Percentiles rank a stretch among this genome's conserved stretches.
These are phyloP conservation scores for Zea mays DNA, from an alignment of 176 grass and related monocot genomes.

Conservation along the genomic window DNA sequence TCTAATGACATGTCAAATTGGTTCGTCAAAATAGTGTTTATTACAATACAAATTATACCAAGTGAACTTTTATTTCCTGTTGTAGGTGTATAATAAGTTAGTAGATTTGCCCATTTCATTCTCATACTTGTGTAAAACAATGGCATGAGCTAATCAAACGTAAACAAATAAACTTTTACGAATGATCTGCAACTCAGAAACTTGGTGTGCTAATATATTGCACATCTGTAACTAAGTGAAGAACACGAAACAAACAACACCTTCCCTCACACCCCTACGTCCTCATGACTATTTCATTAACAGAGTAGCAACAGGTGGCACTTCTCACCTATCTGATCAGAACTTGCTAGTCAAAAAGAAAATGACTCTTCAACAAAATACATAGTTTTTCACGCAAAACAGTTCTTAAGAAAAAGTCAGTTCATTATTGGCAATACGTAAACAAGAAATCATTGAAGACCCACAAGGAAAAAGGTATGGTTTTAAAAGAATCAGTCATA, in stretches of 20 bases:
- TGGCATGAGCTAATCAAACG: constrained; percentile 19
- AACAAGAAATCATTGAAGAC: constrained; percentile 5
- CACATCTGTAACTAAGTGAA: background rate
- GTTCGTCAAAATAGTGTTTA: background rate
- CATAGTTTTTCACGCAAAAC: background rate
- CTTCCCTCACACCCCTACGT: background rate
- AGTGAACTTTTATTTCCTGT: constrained; percentile 13
- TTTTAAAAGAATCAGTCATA: background rate
- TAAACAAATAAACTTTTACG: constrained; percentile 4
- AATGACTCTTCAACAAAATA: background rate
- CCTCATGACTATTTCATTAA: constrained; percentile 40
- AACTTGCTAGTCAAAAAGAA: constrained; percentile 3
- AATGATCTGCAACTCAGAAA: constrained; percentile 12
- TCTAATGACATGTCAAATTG: background rate
- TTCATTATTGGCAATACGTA: background rate
- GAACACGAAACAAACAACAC: constrained; percentile 16
- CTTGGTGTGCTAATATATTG: constrained; percentile 19
- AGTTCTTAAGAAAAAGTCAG: background rate
- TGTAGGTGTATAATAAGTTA: background rate
- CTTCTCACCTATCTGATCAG: background rate
- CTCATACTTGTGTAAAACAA: constrained; percentile 22
- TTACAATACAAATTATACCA: background rate
- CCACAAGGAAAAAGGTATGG: background rate
- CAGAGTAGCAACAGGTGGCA: background rate
- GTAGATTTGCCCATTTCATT: constrained; percentile 25